Conservation (phyloP, 108 stramenopile species). For the Nitzschia sp. region DNA sequence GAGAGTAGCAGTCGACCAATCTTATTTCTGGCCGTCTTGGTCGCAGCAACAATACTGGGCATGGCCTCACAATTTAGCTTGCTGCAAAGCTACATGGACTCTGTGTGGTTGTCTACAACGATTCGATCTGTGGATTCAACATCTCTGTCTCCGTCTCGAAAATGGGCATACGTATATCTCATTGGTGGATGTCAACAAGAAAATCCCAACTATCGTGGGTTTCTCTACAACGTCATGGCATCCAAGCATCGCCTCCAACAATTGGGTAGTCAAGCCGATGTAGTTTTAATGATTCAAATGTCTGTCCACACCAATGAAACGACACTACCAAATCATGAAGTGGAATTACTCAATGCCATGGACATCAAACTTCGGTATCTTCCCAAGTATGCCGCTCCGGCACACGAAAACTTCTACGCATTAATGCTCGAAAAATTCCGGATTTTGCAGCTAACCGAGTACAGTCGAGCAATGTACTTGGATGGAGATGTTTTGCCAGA, state of each 20-base stretch:
- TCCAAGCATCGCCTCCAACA: constrained; percentile 29
- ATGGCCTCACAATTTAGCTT: too few relatives aligned
- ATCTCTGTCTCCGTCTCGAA: background rate
- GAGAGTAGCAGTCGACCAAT: too few relatives aligned
- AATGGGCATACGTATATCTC: constrained; percentile 37
- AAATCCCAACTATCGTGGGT: constrained; percentile 11
- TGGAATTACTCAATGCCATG: background rate
- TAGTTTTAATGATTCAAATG: constrained; percentile 11
- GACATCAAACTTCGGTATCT: background rate
- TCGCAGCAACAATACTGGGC: too few relatives aligned
- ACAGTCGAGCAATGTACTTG: constrained; percentile 57
- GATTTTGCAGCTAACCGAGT: constrained; percentile 53
- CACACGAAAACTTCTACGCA: constrained; percentile 1
- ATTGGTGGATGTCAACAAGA: constrained; percentile 24
- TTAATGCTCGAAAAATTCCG: constrained; percentile 50
- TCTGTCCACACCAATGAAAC: background rate
- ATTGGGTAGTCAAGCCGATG: constrained; percentile 22
- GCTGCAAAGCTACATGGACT: too few relatives aligned
- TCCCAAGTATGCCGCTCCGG: constrained; percentile 3
- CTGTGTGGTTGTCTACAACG: too few relatives aligned
- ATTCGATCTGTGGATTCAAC: too few relatives aligned
- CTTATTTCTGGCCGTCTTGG: too few relatives aligned
- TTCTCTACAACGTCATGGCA: constrained; percentile 37
- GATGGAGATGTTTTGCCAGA: constrained; percentile 67
- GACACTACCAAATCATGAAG: background rate